phyloP scores from a whole-genome alignment of 2,329 filamentous ascomycete species.

The Arthroderma sp. region DNA sequence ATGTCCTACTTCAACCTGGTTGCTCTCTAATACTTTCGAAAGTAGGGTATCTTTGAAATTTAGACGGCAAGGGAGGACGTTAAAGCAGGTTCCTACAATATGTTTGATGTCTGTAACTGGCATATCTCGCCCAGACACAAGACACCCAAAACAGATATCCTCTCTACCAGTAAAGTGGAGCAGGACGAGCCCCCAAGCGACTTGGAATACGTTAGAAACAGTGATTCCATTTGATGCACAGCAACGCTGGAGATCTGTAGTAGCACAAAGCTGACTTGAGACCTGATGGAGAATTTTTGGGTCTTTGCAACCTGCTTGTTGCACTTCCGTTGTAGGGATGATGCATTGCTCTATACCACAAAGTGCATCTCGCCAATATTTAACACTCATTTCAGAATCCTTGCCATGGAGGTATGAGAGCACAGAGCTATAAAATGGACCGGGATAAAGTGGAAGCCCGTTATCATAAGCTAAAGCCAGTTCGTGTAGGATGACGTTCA shows the following conservation, averaged over 20 bases:
- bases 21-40: slow-evolving; percentile 39
- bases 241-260: slow-evolving; percentile 16
- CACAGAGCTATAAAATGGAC: slow-evolving; percentile 26
- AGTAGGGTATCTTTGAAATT: slow-evolving; percentile 24
- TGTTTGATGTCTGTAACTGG: slow-evolving; percentile 36
- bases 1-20: slow-evolving; percentile 44
- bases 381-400: slow-evolving; percentile 18
- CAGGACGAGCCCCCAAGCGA: slow-evolving; percentile 40
- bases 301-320: slow-evolving; percentile 14
- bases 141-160: slow-evolving; percentile 42
- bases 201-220: slow-evolving; percentile 37
- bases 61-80: slow-evolving; percentile 27
- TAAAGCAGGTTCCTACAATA: slow-evolving; percentile 33
- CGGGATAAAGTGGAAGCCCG: slow-evolving; percentile 16
- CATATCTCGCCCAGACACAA: slow-evolving; percentile 41
- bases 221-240: slow-evolving; percentile 21
- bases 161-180: slow-evolving; percentile 34
- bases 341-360: slow-evolving; percentile 27
- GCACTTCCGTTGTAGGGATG: slow-evolving; percentile 19
- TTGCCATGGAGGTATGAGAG: slow-evolving; percentile 18
- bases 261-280: slow-evolving; percentile 2
- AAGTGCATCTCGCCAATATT: slow-evolving; percentile 30
- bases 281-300: slow-evolving; percentile 11
- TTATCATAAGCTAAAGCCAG: slow-evolving; percentile 24
- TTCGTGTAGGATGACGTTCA: slow-evolving; percentile 28